Conservation (phyloP, 163 green algal genomes). For the Scenedesmus sp. region DNA sequence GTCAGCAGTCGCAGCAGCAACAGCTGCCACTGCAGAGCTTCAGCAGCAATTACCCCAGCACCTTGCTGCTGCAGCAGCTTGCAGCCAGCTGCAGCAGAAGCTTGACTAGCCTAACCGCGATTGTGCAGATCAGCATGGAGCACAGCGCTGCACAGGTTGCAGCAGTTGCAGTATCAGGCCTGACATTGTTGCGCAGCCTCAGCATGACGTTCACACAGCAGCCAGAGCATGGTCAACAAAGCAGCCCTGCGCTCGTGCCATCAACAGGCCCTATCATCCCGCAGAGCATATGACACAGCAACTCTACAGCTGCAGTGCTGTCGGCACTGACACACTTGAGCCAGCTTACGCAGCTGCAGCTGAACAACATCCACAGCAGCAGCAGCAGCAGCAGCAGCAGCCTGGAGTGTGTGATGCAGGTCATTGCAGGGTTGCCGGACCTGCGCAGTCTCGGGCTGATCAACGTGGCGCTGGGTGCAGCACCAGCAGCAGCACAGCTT, state of each 20-base stretch:
- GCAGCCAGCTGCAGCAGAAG: neutral
- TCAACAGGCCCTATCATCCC: neutral
- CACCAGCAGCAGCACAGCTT: neutral
- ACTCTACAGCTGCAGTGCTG: neutral
- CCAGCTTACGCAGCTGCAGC: neutral
- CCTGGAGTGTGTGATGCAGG: neutral
- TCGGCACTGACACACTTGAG: neutral
- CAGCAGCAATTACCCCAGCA: neutral
- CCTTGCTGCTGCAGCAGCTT: neutral
- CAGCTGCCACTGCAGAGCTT: neutral
- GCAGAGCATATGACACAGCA: neutral
- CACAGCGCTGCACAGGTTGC: neutral
- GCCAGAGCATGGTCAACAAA: too few species aligned
- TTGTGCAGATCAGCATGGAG: neutral
- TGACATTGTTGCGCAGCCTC: neutral
- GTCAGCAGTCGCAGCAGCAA: neutral
- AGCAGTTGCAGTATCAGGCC: neutral
- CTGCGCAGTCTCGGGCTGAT: neutral
- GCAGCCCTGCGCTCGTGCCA: neutral
- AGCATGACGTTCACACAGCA: neutral
- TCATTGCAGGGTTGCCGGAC: neutral
- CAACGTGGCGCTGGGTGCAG: neutral
- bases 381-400: neutral
- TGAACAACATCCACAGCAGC: neutral
- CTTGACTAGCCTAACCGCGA: neutral